Conservation (phyloP, 169 alveolate genomes). For the Babesia bigemina region DNA sequence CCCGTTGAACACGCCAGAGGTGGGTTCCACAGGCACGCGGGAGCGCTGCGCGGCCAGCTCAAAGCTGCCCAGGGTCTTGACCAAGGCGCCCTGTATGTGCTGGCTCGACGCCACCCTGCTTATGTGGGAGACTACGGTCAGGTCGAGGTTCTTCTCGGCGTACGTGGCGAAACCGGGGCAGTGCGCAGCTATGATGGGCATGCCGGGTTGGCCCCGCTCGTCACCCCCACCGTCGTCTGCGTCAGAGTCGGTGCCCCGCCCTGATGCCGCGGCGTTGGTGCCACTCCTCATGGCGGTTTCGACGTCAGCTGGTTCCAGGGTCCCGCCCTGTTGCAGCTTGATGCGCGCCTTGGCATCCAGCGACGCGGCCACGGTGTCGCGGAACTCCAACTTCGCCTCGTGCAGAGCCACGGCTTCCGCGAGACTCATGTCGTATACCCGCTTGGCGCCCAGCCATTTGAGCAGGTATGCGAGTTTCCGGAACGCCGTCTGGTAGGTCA, state of each 20-base stretch:
- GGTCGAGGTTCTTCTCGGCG: slow-evolving; percentile 89
- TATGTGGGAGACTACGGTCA: slow-evolving; percentile 78
- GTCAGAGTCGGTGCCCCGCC: too few relatives aligned
- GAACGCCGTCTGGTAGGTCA: slow-evolving; percentile 56
- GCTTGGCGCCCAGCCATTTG: slow-evolving; percentile 68
- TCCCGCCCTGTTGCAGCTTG: neutral
- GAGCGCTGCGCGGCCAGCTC: neutral
- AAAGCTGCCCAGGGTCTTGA: slow-evolving; percentile 65
- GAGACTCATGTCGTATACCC: slow-evolving; percentile 61
- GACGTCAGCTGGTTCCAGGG: slow-evolving; percentile 1
- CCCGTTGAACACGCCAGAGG: neutral
- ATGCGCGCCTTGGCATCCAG: neutral
- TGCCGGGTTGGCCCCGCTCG: neutral
- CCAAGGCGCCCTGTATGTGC: slow-evolving; percentile 81
- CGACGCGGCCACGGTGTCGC: neutral
- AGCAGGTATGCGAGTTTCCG: slow-evolving; percentile 63
- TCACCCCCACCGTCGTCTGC: neutral
- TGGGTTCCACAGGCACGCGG: neutral
- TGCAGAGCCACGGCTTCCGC: slow-evolving; percentile 63
- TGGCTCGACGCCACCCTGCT: slow-evolving; percentile 88
- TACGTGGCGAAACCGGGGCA: slow-evolving; percentile 95
- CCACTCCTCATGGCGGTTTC: neutral
- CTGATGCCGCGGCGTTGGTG: neutral
- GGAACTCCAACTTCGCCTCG: slow-evolving; percentile 64
- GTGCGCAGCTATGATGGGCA: slow-evolving; percentile 71